phyloP scores from a whole-genome alignment of 2,329 filamentous ascomycete species.

The Cryoendolithus antarcticus region DNA sequence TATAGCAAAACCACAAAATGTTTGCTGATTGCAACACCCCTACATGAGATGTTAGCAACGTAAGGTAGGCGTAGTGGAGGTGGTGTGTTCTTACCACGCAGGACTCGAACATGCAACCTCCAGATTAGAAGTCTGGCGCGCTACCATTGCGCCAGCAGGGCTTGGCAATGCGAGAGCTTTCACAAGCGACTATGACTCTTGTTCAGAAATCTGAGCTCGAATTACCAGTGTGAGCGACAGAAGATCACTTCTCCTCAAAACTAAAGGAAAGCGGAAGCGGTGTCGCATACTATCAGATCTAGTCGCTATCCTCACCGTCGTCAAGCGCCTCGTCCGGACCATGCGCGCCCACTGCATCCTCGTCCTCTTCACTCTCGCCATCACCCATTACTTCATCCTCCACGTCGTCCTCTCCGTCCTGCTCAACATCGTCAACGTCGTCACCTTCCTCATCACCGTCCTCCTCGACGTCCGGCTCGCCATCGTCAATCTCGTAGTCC shows the following conservation, averaged over 20 bases:
- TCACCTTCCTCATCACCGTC: constrained; percentile 37
- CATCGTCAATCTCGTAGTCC: constrained; percentile 42
- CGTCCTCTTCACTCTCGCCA: constrained; percentile 3
- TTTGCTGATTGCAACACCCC: no score
- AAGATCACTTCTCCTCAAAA: no score
- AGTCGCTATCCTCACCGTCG: no score
- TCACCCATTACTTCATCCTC: constrained; percentile 23
- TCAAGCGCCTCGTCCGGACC: no score
- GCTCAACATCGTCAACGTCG: constrained; percentile 50
- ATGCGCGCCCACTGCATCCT: background rate
- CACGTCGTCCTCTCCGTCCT: constrained; percentile 34
- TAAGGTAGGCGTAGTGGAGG: no score
- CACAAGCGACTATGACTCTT: no score
- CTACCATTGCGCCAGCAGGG: constrained; percentile 24
- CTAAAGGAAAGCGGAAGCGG: no score
- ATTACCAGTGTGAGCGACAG: no score
- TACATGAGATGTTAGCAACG: no score
- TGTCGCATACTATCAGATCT: no score
- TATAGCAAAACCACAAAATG: no score
- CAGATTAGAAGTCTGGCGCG: constrained; percentile 27
- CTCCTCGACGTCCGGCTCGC: constrained; percentile 15
- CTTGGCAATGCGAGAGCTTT: background rate
- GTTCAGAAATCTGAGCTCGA: no score
- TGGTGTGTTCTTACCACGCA: background rate
- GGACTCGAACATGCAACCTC: constrained; percentile 19